Percentiles rank a stretch among this genome's conserved stretches.
Evolutionary conservation across 768 basidiomycete genomes (phyloP).

Genomic region (button mushroom (Agaricus bisporus)): DNA sequence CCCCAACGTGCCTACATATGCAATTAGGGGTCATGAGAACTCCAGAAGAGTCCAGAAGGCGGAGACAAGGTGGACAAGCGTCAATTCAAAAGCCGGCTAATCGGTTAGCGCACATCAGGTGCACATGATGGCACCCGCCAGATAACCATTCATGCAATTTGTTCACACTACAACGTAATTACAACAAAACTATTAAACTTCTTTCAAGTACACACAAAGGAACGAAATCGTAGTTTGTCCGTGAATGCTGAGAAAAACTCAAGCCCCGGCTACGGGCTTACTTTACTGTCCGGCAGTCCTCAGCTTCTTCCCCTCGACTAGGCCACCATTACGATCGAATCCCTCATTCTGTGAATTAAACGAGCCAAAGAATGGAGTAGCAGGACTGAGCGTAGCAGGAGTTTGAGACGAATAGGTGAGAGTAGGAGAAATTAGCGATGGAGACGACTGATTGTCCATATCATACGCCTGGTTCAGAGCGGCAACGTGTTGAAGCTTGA

Average conservation of each 20-base stretch:
- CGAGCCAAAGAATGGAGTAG: constrained; percentile 65
- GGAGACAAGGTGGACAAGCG: too few relatives aligned
- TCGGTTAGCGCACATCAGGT: too few relatives aligned
- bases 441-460: constrained; percentile 17
- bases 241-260: background rate
- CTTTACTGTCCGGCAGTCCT: background rate
- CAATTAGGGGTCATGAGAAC: background rate
- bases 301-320: constrained; percentile 5
- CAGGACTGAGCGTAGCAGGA: constrained; percentile 62
- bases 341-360: constrained; percentile 34
- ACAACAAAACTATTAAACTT: too few relatives aligned
- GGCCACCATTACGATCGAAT: constrained; percentile 13
- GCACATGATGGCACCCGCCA: too few relatives aligned
- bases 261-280: background rate
- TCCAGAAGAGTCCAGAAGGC: too few relatives aligned
- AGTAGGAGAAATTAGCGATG: constrained; percentile 58
- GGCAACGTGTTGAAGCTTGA: constrained; percentile 3
- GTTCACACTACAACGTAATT: too few relatives aligned
- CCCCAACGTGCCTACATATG: background rate
- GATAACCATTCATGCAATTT: too few relatives aligned
- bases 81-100: too few relatives aligned
- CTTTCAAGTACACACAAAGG: background rate
- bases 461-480: constrained; percentile 6
- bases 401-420: constrained; percentile 64
- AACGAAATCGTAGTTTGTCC: background rate